A percentile compares a stretch with the other conserved stretches of the same genome.
These are phyloP conservation scores for Thinopyrum elongatum DNA, from an alignment of 176 grass and related monocot species.

Conservation along the genomic window DNA sequence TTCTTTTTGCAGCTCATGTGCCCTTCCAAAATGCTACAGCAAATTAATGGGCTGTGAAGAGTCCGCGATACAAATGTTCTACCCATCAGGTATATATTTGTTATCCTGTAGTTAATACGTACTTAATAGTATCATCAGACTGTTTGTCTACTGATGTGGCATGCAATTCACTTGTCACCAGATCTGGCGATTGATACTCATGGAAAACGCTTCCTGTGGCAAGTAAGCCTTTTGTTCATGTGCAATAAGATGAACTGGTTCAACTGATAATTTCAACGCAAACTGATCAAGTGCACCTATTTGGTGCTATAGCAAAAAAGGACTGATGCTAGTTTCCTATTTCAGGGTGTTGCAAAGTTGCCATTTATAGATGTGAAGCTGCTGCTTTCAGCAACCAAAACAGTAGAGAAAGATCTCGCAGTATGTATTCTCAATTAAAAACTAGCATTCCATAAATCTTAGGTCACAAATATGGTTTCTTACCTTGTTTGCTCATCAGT, in stretches of 20 bases:
- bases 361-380: conserved; percentile 56
- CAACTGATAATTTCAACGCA: background rate
- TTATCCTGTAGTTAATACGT: background rate
- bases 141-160: background rate
- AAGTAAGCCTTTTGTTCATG: conserved; percentile 32
- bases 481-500: conserved; percentile 8
- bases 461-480: background rate
- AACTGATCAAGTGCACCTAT: background rate
- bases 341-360: conserved; percentile 40
- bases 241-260: background rate
- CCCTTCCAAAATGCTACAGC: conserved; percentile 40
- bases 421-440: conserved; percentile 1
- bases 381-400: conserved; percentile 40
- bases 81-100: conserved; percentile 36
- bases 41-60: conserved; percentile 43
- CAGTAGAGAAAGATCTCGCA: conserved; percentile 30
- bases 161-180: conserved; percentile 7
- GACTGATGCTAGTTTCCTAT: background rate
- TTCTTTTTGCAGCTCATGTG: conserved; percentile 26
- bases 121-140: background rate
- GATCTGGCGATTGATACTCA: conserved; percentile 55
- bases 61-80: conserved; percentile 42
- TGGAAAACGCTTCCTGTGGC: conserved; percentile 52
- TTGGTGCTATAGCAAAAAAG: background rate
- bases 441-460: background rate